A percentile compares a stretch with the other conserved stretches of the same genome.
Conservation (phyloP, 164 flowering plant genomes). For the Nymphaea thermarum region DNA sequence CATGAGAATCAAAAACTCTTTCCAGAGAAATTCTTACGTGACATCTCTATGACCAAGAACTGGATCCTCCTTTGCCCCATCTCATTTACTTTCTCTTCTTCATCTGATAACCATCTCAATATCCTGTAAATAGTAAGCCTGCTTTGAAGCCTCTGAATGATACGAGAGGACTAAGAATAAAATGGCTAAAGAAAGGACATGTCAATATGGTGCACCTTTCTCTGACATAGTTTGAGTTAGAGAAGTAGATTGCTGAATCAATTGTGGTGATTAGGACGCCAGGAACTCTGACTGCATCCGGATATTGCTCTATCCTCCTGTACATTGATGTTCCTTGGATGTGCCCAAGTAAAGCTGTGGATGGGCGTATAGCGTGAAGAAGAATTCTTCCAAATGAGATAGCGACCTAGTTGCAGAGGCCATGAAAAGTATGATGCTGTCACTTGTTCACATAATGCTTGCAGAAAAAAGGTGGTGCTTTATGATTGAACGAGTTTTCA, state of each 20-base stretch:
- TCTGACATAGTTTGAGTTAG: slow-evolving; percentile 72
- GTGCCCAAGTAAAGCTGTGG: slow-evolving; percentile 60
- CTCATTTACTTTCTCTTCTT: slow-evolving; percentile 39
- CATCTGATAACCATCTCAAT: slow-evolving; percentile 63
- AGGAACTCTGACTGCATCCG: slow-evolving; percentile 53
- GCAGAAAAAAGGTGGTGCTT: neutral
- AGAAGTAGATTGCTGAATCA: slow-evolving; percentile 81
- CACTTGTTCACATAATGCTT: neutral
- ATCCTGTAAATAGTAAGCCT: slow-evolving; percentile 29
- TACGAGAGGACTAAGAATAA: no score
- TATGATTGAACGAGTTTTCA: neutral
- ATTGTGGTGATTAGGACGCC: slow-evolving; percentile 58
- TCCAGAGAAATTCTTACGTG: slow-evolving; percentile 36
- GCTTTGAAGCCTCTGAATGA: no score
- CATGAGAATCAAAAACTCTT: no score
- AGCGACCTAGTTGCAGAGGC: slow-evolving; percentile 27
- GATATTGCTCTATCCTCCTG: slow-evolving; percentile 62
- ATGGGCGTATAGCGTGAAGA: slow-evolving; percentile 74
- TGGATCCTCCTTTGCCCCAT: slow-evolving; percentile 18
- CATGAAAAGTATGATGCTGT: no score
- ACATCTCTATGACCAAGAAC: slow-evolving; percentile 67
- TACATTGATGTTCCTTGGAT: slow-evolving; percentile 52
- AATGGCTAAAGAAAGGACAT: neutral
- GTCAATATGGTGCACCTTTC: slow-evolving; percentile 41
- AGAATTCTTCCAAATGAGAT: slow-evolving; percentile 77